Base-by-base conservation (phyloP, 2,329 filamentous ascomycete genomes). In the Aaosphaeria pasadenensis region DNA sequence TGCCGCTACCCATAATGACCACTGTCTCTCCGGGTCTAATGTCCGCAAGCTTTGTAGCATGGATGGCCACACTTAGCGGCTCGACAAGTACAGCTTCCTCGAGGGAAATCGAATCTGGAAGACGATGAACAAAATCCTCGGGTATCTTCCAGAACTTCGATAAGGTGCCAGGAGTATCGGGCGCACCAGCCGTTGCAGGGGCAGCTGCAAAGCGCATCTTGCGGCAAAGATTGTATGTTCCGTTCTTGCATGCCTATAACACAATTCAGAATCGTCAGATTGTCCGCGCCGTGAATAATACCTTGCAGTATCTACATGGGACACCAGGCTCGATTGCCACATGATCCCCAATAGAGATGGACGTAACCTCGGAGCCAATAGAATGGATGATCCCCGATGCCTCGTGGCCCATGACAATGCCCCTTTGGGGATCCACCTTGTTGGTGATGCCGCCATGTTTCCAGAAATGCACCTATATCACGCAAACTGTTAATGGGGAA, bases 241-340 rank as follows among this genome's bases (percentile, higher is more conserved):
- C 92, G 7, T 87, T 91, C 58, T 95, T 78, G 71, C 91, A 96
- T 9, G 88, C 86, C 17, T 24, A 24, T 24, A 3, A 24, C 3
- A 24, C 17, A 24, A 24, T 24, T 24, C 17, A 24, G 17, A 24
- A 24, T 24, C 17, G 17, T 24, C 17, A 24, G 17, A 24, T 24
- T 24, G 17, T 24, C 17, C 17, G 17, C 17, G 17, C 17, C 17
- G 17, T 3, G 17, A 24, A 24, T 24, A 24, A 24, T 24, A 24
- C 17, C 71, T 90, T 87, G 79, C 91, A 96, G 59, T 82, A 80
- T 68, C 86, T 84, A 78, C 92, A 96, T 67, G 94, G 91, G 53
- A 95, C 81, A 67, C 95, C 94, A 50, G 91, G 92, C 75, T 96
- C 92, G 64, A 96, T 81, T 47, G 92, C 91, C 48, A 97, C 89